Conservation (phyloP, 345 rosid species). For the Clarkia xantiana region DNA sequence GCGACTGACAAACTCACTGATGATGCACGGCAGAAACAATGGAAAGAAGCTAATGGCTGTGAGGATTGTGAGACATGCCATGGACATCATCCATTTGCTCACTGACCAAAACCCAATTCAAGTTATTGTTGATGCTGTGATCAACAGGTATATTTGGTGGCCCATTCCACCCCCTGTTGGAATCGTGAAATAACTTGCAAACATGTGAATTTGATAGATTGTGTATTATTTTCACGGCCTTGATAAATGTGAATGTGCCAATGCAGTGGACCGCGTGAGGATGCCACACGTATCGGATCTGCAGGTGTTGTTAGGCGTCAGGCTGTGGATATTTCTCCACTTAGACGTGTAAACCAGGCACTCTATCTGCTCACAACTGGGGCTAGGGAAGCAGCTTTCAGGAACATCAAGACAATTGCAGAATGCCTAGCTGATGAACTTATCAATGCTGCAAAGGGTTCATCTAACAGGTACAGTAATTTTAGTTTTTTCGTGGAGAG, state of each 20-base stretch:
- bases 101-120: too few relatives aligned
- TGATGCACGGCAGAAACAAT: constrained; percentile 95
- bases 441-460: constrained; percentile 94
- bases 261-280: constrained; percentile 86
- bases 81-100: constrained; percentile 85
- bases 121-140: constrained; percentile 79
- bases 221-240: neutral
- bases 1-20: constrained; percentile 83
- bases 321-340: constrained; percentile 94
- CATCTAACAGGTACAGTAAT: constrained; percentile 69
- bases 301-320: constrained; percentile 99
- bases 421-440: constrained; percentile 99
- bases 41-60: constrained; percentile 91
- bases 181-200: too few relatives aligned
- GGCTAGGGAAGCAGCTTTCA: constrained; percentile 89
- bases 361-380: constrained; percentile 81
- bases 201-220: too few relatives aligned
- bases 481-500: neutral
- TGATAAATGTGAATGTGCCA: neutral
- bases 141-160: constrained; percentile 53
- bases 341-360: constrained; percentile 86
- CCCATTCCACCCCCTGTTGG: neutral
- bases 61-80: constrained; percentile 68
- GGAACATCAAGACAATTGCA: constrained; percentile 91
- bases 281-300: constrained; percentile 93